phyloP scores from a whole-genome alignment of 202 grass and related monocot species.

The Tripidium arundinaceum region DNA sequence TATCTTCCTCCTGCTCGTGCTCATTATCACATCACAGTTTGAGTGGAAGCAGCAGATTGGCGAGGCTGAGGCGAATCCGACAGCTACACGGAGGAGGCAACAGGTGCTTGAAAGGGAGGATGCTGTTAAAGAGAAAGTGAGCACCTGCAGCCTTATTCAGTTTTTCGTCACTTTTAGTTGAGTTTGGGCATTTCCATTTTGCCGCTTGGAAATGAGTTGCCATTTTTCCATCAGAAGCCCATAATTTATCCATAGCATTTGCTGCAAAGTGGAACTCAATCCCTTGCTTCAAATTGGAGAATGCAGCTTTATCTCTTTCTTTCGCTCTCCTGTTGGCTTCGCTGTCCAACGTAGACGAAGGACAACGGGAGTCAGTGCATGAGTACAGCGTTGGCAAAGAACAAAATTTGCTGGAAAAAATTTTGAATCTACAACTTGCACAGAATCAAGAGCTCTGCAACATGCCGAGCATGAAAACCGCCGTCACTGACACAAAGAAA shows the following conservation, averaged over 20 bases:
- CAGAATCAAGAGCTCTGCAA: background rate
- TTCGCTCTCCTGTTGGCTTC: background rate
- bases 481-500: background rate
- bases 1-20: conserved; percentile 68
- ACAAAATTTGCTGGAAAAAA: background rate
- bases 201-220: background rate
- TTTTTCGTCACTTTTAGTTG: conserved; percentile 1
- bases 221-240: background rate
- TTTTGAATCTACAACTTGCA: background rate
- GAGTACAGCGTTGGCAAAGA: background rate
- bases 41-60: conserved; percentile 87
- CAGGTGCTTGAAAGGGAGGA: conserved; percentile 53
- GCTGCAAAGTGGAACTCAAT: no score
- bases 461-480: background rate
- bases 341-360: background rate
- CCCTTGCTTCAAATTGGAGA: no score
- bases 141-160: conserved; percentile 2
- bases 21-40: conserved; percentile 74
- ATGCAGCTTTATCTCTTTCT: conserved; percentile 39
- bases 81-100: conserved; percentile 41
- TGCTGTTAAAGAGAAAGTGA: conserved; percentile 76
- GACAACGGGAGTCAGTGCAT: background rate
- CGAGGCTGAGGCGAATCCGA: conserved; percentile 50
- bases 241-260: background rate
- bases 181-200: background rate